Evolutionary conservation across 202 grass and related monocot genomes (phyloP), one percentile per base, ranked within the genome.

Genomic region (Carex sylvatica): DNA sequence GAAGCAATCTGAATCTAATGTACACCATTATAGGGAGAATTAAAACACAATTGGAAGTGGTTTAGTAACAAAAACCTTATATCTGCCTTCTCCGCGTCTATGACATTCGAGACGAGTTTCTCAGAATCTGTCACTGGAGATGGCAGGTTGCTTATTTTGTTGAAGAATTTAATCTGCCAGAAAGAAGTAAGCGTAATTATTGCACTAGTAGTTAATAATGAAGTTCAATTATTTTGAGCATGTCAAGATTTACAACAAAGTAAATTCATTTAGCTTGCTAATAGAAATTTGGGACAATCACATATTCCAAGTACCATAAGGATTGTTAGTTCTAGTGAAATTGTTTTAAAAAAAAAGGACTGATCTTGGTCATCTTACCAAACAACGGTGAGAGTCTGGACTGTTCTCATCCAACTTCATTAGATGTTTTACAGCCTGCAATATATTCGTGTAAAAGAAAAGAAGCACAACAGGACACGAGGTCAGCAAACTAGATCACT

Each of bases 381-480:
- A 83, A 88, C 97, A 94, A 16, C 93, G 80, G 79, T 99, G 97
- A 78, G 89, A 91, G 26, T 91, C 93, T 68, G 97, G 93, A 90
- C 88, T 86, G 36, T 87, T 89, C 85, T 89, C 86, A 77, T 99
- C 88, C 88, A 99, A 91, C 81, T 86, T 97, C 85, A 96, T 87
- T 16, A 99, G 88, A 36, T 89, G 88, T 76, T 97, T 97, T 59
- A 97, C 93, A 13, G 97, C 97, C 97, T 99, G 97, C 61, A 82
- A 91, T 61, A 36, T 13, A 20, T 20, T 33, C 20, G 9, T 56
- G 13, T 77, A 6, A 12, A 58, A 88, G 15, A 91, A 35, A 16
- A 35, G 46, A 60, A 59, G 54, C 56, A 80, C 22, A 30, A 69
- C 14, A 80, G 46, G 60, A 83, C 58, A 1, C 38, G 4, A 80